Percentiles rank a stretch among this genome's conserved stretches.
Conservation (phyloP, 192 early-diverging fungal species). For the Backusella circina region DNA sequence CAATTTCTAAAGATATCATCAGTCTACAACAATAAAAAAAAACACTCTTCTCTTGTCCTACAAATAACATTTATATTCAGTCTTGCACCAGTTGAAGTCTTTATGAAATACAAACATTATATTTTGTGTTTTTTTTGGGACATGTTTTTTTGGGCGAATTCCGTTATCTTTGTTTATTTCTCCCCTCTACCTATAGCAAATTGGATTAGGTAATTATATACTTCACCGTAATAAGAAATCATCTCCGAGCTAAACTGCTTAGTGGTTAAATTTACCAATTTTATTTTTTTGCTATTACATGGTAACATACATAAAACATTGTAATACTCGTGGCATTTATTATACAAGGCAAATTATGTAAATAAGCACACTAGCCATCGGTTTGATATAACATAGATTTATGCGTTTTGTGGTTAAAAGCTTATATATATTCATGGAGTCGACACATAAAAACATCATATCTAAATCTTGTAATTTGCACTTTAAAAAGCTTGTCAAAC, state of each 20-base stretch:
- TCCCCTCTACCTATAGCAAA: neutral
- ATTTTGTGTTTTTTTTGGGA: neutral
- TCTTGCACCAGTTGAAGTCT: neutral
- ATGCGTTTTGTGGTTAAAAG: neutral
- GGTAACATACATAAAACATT: too few relatives aligned
- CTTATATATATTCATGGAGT: too few relatives aligned
- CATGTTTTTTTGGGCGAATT: neutral
- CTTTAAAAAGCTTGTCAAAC: neutral
- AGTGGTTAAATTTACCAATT: neutral
- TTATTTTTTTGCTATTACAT: neutral
- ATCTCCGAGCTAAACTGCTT: neutral
- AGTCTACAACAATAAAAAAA: neutral
- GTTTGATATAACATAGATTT: neutral
- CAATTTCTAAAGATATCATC: too few relatives aligned
- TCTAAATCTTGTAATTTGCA: too few relatives aligned
- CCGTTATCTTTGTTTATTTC: neutral
- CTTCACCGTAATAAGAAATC: neutral
- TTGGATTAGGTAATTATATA: neutral
- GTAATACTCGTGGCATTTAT: too few relatives aligned
- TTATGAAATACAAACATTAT: neutral
- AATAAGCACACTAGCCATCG: neutral
- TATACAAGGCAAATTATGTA: too few relatives aligned
- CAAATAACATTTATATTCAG: neutral
- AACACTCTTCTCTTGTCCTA: neutral
- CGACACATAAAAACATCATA: too few relatives aligned